Base-by-base conservation (phyloP, 495 filamentous ascomycete species). In the Penicillium robsamsonii region DNA sequence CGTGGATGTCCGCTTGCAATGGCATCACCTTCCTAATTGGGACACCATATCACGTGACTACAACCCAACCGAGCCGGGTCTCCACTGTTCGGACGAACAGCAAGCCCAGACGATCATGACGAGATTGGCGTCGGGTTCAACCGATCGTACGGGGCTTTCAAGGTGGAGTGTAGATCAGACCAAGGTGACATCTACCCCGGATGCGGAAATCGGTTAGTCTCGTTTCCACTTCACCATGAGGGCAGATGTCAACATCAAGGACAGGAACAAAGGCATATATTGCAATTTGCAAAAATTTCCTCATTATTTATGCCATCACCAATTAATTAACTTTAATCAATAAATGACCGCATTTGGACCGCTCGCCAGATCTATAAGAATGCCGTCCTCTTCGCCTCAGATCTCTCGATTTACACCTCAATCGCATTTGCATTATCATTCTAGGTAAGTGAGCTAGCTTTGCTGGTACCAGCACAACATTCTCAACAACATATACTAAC, bases 151-250 rank as follows among this genome's bases (percentile, higher is more conserved):
- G 46, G 59, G 42, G 25, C 55, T 40, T 27, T 18, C 20, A 49
- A 20, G 22, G 56, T 55, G 54, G 58, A 47, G 2, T 29, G 38
- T 24, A 5, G 55, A 31, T 49, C 52, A 45, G 43, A 29, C 46
- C 51, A 62, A 53, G 53, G 60, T 64, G 58, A 68, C 65, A 62
- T 69, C 42, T 13, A 15, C 22, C 17, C 66, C 63, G 66, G 58
- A 69, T 67, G 63, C 66, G 64, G 66, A 64, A 67, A 40, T 42
- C 30, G 13, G 25, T 41, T 29, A 57, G 57, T 53, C 55, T 59
- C 22, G 45, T 18, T 57, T 31, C 50, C 48, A 50, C 29, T 50
- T 31, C 24, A 55, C 59, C 53, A 46, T 45, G 43, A 64, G 56
- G 56, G 49, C 33, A 55, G 45, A 52, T n/a, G 60, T 55, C 48